These are phyloP conservation scores for Boletus barrowsii DNA, from an alignment of 768 basidiomycete species.

Conservation along the genomic window DNA sequence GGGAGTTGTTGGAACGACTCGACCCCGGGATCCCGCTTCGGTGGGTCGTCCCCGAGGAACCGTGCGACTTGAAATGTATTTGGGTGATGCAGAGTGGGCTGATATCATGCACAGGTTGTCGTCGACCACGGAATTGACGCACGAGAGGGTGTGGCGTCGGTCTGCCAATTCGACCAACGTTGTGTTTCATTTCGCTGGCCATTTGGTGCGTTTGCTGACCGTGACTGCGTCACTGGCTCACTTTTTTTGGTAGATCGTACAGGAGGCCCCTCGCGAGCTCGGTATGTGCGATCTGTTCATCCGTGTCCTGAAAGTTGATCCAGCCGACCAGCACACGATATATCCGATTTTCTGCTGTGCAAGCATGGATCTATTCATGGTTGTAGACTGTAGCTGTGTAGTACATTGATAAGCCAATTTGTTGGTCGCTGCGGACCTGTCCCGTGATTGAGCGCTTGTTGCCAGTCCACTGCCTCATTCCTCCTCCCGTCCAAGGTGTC, in stretches of 20 bases:
- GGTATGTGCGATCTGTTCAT: slow-evolving; percentile 14
- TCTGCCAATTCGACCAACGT: slow-evolving; percentile 29
- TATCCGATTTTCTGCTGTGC: slow-evolving; percentile 24
- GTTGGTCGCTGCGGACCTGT: too few species aligned
- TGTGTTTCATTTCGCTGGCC: slow-evolving; percentile 25
- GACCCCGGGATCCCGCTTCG: slow-evolving; percentile 26
- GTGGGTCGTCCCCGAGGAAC: slow-evolving; percentile 27
- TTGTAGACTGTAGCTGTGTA: too few species aligned
- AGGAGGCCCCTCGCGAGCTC: slow-evolving; percentile 30
- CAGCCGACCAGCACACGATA: slow-evolving; percentile 18
- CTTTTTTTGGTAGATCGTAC: slow-evolving; percentile 19
- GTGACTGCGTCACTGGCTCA: neutral
- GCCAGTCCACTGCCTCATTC: neutral
- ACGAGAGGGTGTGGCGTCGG: slow-evolving; percentile 29
- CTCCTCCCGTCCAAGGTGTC: too few species aligned
- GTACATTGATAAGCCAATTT: too few species aligned
- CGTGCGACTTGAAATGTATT: slow-evolving; percentile 5
- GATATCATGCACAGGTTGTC: slow-evolving; percentile 10
- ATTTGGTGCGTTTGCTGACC: slow-evolving; percentile 24
- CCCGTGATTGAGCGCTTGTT: neutral
- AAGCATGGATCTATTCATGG: neutral
- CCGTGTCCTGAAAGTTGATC: neutral
- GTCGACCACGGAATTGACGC: slow-evolving; percentile 5
- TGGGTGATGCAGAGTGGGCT: neutral
- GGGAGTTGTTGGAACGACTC: slow-evolving; percentile 27